phyloP scores from a whole-genome alignment of 306 rosid species.

The Herpetospermum pedunculosum region DNA sequence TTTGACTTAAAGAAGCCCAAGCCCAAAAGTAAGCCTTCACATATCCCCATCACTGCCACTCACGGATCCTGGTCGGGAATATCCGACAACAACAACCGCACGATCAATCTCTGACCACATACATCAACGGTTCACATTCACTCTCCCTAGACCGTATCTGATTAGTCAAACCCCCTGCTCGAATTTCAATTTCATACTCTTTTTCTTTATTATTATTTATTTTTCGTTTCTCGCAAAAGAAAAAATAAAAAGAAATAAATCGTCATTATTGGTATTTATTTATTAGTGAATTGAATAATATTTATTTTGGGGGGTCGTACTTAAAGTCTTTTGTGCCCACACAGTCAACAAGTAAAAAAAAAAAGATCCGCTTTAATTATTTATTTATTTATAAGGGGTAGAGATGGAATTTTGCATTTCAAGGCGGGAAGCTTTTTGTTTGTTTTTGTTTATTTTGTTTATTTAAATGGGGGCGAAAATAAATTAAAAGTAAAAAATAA shows the following conservation, averaged over 20 bases:
- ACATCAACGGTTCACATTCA: constrained; percentile 6
- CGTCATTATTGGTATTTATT: background rate
- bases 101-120: background rate
- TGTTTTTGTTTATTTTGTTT: background rate
- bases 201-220: background rate
- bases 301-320: constrained; percentile 21
- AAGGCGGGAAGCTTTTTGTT: constrained; percentile 26
- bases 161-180: constrained; percentile 17
- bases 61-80: constrained; percentile 19
- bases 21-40: constrained; percentile 6
- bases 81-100: constrained; percentile 1
- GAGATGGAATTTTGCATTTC: constrained; percentile 4
- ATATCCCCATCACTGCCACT: constrained; percentile 14
- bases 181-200: background rate
- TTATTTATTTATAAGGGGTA: background rate
- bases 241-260: background rate
- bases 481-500: background rate
- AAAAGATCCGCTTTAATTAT: background rate
- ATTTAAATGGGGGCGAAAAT: background rate
- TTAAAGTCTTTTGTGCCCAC: constrained; percentile 11
- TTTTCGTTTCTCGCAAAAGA: background rate
- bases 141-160: background rate
- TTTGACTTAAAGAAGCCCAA: constrained; percentile 24
- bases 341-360: constrained; percentile 16
- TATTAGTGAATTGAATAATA: background rate